Evolutionary conservation across 2,329 filamentous ascomycete species (phyloP).

Genomic region (Amphichorda felina): DNA sequence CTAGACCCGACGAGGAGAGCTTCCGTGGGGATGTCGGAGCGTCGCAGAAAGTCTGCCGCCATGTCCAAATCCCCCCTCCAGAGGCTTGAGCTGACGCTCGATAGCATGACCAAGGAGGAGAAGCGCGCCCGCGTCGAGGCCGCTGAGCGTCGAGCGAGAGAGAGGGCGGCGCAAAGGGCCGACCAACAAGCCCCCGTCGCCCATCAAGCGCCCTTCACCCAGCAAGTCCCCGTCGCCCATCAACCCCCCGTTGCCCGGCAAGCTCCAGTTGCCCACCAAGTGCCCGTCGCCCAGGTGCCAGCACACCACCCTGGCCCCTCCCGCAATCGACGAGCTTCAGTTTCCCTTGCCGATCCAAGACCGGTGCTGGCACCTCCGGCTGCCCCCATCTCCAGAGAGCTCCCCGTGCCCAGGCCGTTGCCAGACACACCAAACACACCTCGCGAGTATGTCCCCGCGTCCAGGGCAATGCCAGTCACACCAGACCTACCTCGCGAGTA

Average conservation of each 20-base stretch:
- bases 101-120: slow-evolving; percentile 91
- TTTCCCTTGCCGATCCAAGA: neutral
- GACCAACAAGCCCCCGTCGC: too few relatives aligned
- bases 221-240: neutral
- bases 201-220: too few relatives aligned
- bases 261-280: too few relatives aligned
- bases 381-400: neutral
- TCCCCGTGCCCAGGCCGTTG: neutral
- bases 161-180: slow-evolving; percentile 34
- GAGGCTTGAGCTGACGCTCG: slow-evolving; percentile 80
- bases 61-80: slow-evolving; percentile 83
- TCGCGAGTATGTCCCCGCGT: neutral
- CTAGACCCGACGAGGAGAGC: slow-evolving; percentile 1
- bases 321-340: neutral
- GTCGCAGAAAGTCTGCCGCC: slow-evolving; percentile 57
- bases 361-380: neutral
- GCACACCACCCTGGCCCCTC: neutral
- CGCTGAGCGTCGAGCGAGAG: slow-evolving; percentile 62
- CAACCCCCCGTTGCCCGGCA: too few relatives aligned
- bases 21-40: slow-evolving; percentile 21
- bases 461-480: neutral
- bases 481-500: neutral
- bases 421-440: neutral
- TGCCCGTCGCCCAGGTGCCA: neutral
- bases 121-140: slow-evolving; percentile 77